phyloP scores from a whole-genome alignment of 257 asterid species.

The Petunia secreta region DNA sequence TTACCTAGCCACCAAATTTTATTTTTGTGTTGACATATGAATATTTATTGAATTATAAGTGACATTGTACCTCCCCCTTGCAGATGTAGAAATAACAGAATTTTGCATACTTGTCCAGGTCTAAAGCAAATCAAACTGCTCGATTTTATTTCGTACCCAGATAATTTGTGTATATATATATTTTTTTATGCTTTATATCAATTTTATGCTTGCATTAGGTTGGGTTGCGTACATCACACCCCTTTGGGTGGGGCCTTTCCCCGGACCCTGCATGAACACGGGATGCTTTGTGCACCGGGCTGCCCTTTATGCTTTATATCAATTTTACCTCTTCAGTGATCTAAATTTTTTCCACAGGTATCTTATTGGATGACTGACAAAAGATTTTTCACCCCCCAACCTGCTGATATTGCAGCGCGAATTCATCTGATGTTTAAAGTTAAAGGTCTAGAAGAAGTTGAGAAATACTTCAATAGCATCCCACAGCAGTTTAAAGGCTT shows the following conservation, averaged over 20 bases:
- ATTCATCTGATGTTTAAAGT: constrained; percentile 52
- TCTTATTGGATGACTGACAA: constrained; percentile 78
- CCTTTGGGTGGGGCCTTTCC: no score
- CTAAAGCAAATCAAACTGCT: neutral
- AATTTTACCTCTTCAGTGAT: neutral
- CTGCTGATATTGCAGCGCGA: constrained; percentile 49
- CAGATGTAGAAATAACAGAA: constrained; percentile 2
- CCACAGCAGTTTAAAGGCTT: constrained; percentile 43
- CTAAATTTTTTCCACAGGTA: constrained; percentile 42
- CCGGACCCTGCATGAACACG: no score
- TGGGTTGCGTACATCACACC: no score
- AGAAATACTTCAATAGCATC: constrained; percentile 49
- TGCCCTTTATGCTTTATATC: neutral
- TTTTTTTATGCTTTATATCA: neutral
- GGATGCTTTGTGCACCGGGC: no score
- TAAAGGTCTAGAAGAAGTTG: constrained; percentile 60
- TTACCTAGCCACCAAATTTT: neutral
- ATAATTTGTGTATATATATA: neutral
- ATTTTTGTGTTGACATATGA: neutral
- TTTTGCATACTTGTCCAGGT: neutral
- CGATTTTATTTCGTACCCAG: constrained; percentile 2
- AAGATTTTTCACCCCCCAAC: constrained; percentile 34
- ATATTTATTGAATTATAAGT: neutral
- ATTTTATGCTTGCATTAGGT: constrained; percentile 12
- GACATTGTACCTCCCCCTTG: neutral